A percentile compares a stretch with the other conserved stretches of the same genome.
Evolutionary conservation across 352 stramenopile species (phyloP).

Genomic region (Globisporangium spinosum): DNA sequence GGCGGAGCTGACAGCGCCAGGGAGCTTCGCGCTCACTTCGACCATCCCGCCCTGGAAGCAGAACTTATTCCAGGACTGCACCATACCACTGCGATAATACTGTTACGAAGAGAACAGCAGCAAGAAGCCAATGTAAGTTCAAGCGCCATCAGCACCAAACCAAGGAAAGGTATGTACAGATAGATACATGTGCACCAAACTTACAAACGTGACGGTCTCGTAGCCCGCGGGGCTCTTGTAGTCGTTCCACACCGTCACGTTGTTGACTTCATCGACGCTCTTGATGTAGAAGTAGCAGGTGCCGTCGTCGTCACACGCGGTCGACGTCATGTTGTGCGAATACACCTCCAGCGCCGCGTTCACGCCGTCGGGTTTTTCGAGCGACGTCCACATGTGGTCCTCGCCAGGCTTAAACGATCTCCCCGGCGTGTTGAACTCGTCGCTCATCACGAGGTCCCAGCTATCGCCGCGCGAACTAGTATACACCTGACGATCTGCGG

Average conservation of each 20-base stretch:
- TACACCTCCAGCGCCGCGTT: conserved; percentile 61
- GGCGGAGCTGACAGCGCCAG: conserved; percentile 57
- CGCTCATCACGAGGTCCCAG: conserved; percentile 77
- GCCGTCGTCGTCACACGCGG: conserved; percentile 31
- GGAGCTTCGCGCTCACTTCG: conserved; percentile 86
- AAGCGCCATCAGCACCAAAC: neutral
- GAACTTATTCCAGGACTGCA: conserved; percentile 94
- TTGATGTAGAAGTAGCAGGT: conserved; percentile 62
- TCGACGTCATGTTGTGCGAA: conserved; percentile 57
- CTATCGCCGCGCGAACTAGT: conserved; percentile 26
- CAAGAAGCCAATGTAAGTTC: neutral
- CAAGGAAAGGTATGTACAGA: neutral
- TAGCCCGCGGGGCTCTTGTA: conserved; percentile 49
- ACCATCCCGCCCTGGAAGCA: conserved; percentile 94
- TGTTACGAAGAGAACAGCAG: neutral
- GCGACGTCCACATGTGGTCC: conserved; percentile 54
- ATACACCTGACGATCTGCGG: conserved; percentile 27
- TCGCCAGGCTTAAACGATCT: conserved; percentile 60
- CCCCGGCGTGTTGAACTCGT: conserved; percentile 63
- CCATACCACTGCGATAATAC: conserved; percentile 55
- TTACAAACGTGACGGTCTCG: conserved; percentile 45
- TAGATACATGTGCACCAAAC: conserved; percentile 33
- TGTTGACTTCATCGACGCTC: conserved; percentile 41
- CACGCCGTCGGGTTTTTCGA: conserved; percentile 39
- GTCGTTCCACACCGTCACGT: conserved; percentile 63